phyloP scores from a whole-genome alignment of 179 eudicot genomes.

The Silene noctiflora region DNA sequence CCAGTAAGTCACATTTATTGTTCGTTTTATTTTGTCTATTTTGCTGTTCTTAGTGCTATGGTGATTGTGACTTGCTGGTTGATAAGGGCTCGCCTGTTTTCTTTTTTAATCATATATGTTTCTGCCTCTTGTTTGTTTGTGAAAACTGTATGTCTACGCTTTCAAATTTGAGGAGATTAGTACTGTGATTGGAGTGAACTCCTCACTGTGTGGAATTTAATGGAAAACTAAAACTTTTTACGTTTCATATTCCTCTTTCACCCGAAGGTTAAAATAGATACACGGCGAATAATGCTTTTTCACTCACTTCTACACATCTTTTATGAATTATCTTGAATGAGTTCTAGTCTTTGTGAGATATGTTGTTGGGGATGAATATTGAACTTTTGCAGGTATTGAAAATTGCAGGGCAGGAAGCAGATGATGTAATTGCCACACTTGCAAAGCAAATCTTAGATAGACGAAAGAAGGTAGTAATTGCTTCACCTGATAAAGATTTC shows the following conservation, averaged over 20 bases:
- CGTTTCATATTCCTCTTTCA: no score
- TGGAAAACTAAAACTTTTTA: no score
- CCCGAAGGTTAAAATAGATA: no score
- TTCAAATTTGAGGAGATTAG: no score
- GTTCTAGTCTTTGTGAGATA: neutral
- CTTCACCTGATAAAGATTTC: slow-evolving; percentile 98
- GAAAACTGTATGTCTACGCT: no score
- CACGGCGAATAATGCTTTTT: no score
- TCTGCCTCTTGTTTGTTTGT: no score
- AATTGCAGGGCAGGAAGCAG: slow-evolving; percentile 80
- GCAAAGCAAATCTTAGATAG: slow-evolving; percentile 52
- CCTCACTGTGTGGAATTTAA: neutral
- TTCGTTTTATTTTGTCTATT: neutral
- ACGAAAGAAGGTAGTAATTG: slow-evolving; percentile 69
- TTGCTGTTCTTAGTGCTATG: neutral
- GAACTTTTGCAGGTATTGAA: slow-evolving; percentile 57
- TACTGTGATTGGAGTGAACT: neutral
- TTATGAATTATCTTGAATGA: no score
- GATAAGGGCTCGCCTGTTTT: no score
- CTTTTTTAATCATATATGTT: no score
- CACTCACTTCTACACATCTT: no score
- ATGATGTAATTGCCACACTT: slow-evolving; percentile 90
- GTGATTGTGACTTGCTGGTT: neutral
- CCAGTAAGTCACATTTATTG: slow-evolving; percentile 48
- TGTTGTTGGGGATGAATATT: slow-evolving; percentile 9